Evolutionary conservation across 129 eudicot species (phyloP).

Genomic region (Helianthus tuberosus): DNA sequence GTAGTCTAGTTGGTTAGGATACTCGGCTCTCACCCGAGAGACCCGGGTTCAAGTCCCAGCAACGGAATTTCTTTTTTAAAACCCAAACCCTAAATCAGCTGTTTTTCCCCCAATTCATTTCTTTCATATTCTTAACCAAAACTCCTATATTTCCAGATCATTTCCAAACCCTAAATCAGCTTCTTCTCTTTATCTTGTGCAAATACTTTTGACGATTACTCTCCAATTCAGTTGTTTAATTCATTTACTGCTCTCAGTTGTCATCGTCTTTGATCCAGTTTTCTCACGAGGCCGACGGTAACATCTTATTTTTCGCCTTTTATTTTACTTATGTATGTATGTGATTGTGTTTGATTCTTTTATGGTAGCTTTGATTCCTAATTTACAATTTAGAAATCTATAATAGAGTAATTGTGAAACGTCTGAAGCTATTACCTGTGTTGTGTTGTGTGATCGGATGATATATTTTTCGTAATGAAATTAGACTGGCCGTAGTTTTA

Average conservation of each 20-base stretch:
- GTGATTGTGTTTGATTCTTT: background rate
- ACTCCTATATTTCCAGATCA: background rate
- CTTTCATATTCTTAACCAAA: background rate
- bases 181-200: background rate
- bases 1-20: constrained; percentile 99
- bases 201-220: background rate
- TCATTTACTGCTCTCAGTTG: background rate
- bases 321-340: background rate
- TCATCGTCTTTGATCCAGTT: background rate
- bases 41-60: constrained; percentile 99
- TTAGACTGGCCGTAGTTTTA: background rate
- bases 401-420: background rate
- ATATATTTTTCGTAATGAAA: background rate
- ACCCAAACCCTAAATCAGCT: background rate
- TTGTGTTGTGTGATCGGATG: background rate
- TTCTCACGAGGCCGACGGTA: constrained; percentile 3
- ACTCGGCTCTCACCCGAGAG: constrained; percentile 99
- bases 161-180: background rate
- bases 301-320: background rate
- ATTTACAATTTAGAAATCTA: background rate
- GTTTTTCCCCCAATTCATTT: background rate
- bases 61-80: constrained; percentile 48
- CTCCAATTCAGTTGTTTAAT: background rate
- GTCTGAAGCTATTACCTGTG: background rate
- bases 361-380: background rate